Conservation (phyloP, 768 basidiomycete genomes). For the Saitozyma podzolica region DNA sequence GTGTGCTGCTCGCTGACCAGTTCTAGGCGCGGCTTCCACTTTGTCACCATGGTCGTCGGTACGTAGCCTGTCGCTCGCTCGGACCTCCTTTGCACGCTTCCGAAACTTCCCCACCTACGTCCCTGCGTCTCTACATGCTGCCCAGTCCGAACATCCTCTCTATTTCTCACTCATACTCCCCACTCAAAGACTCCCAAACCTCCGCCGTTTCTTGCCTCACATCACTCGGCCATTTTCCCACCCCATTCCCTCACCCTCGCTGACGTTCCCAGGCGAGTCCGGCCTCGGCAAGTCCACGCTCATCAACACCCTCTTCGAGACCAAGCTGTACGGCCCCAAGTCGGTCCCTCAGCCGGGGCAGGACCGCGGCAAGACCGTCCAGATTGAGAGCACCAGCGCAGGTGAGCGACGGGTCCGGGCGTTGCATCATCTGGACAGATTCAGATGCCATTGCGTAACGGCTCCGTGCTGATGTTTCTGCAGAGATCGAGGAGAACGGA, state of each 20-base stretch:
- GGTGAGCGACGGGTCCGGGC: conserved; percentile 59
- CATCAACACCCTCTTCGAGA: conserved; percentile 98
- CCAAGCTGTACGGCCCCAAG: conserved; percentile 87
- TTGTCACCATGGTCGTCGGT: conserved; percentile 99
- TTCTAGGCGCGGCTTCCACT: conserved; percentile 71
- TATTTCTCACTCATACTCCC: too few relatives aligned
- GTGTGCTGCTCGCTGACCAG: conserved; percentile 8
- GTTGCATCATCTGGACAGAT: neutral
- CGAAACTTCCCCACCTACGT: neutral
- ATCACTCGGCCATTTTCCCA: too few relatives aligned
- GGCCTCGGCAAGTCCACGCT: conserved; percentile 98
- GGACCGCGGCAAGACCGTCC: conserved; percentile 87
- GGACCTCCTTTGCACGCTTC: conserved; percentile 9
- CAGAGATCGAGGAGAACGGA: conserved; percentile 98
- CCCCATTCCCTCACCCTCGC: conserved; percentile 10
- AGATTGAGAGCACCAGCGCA: conserved; percentile 97
- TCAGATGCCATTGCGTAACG: neutral
- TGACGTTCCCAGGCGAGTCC: conserved; percentile 63
- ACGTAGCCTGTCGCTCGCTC: conserved; percentile 53
- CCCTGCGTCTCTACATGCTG: too few relatives aligned
- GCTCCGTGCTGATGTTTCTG: conserved; percentile 16
- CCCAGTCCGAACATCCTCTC: too few relatives aligned
- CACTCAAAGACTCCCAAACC: too few relatives aligned
- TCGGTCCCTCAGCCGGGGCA: conserved; percentile 77
- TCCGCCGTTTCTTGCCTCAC: too few relatives aligned